phyloP scores from a whole-genome alignment of 306 rosid species.

The Castanopsis chinensis region DNA sequence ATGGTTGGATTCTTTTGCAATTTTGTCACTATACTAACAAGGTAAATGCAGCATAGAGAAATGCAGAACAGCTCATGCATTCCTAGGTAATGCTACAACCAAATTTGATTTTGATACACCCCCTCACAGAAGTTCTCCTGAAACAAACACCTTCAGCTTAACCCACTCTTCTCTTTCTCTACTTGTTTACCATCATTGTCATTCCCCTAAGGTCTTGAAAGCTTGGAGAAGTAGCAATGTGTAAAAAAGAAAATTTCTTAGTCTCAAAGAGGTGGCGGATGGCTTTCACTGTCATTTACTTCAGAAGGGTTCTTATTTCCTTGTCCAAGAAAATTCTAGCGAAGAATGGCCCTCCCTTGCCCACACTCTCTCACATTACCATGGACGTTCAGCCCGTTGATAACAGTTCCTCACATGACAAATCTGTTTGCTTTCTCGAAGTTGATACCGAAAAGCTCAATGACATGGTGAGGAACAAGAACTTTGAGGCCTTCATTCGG shows the following conservation, averaged over 20 bases:
- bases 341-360: slow-evolving; percentile 12
- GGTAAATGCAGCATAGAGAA: too few relatives aligned
- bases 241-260: background rate
- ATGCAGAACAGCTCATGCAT: too few relatives aligned
- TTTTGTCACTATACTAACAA: too few relatives aligned
- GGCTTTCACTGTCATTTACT: slow-evolving; percentile 21
- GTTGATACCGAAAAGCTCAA: too few relatives aligned
- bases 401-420: background rate
- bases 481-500: too few relatives aligned
- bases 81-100: too few relatives aligned
- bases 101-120: too few relatives aligned
- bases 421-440: too few relatives aligned
- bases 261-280: slow-evolving; percentile 9
- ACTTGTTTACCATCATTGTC: background rate
- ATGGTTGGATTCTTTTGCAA: too few relatives aligned
- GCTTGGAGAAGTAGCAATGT: background rate
- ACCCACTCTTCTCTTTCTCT: background rate
- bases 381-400: background rate
- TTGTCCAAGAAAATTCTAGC: slow-evolving; percentile 1
- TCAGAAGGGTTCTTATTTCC: slow-evolving; percentile 12
- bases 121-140: too few relatives aligned
- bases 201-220: background rate
- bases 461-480: too few relatives aligned
- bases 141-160: too few relatives aligned
- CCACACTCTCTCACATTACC: slow-evolving; percentile 2